phyloP scores from a whole-genome alignment of 1,284 basidiomycete genomes.

The Apiotrichum mycotoxinovorans region DNA sequence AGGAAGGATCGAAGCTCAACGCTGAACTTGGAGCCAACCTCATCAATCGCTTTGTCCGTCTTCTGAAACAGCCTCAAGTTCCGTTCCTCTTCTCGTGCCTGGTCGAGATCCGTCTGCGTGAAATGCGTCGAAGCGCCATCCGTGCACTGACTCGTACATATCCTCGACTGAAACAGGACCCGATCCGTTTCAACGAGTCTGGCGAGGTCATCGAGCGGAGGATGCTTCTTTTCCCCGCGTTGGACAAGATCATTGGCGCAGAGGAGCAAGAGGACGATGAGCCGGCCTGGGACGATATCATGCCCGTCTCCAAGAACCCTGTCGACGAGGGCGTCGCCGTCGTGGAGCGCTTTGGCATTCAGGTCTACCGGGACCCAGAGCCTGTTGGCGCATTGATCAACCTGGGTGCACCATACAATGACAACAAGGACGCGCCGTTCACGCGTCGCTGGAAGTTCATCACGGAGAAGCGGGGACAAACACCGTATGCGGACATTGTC shows the following conservation, averaged over 20 bases:
- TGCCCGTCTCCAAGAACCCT: conserved; percentile 22
- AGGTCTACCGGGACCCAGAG: conserved; percentile 40
- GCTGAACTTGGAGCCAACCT: conserved; percentile 55
- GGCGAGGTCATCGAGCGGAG: conserved; percentile 37
- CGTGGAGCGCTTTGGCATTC: conserved; percentile 39
- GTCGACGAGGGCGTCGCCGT: conserved; percentile 35
- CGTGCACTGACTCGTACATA: conserved; percentile 53
- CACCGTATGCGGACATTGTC: conserved; percentile 68
- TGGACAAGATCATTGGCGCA: conserved; percentile 51
- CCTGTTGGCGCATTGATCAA: conserved; percentile 56
- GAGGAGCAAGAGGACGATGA: conserved; percentile 49
- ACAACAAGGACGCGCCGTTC: conserved; percentile 66
- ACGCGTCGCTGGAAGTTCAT: conserved; percentile 66
- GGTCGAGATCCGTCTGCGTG: conserved; percentile 54
- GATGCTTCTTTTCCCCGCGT: conserved; percentile 33
- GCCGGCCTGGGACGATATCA: conserved; percentile 45
- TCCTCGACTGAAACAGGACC: conserved; percentile 46
- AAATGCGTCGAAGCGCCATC: conserved; percentile 54
- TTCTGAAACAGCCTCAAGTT: conserved; percentile 44
- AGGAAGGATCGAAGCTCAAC: conserved; percentile 53
- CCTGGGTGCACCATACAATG: conserved; percentile 58
- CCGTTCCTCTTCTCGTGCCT: conserved; percentile 57
- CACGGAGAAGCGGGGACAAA: conserved; percentile 63
- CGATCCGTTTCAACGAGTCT: conserved; percentile 34
- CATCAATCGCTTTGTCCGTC: conserved; percentile 59